Percentiles rank a stretch among this genome's conserved stretches.
These are phyloP conservation scores for Quercus bicolor DNA, from an alignment of 306 rosid genomes.

Conservation along the genomic window DNA sequence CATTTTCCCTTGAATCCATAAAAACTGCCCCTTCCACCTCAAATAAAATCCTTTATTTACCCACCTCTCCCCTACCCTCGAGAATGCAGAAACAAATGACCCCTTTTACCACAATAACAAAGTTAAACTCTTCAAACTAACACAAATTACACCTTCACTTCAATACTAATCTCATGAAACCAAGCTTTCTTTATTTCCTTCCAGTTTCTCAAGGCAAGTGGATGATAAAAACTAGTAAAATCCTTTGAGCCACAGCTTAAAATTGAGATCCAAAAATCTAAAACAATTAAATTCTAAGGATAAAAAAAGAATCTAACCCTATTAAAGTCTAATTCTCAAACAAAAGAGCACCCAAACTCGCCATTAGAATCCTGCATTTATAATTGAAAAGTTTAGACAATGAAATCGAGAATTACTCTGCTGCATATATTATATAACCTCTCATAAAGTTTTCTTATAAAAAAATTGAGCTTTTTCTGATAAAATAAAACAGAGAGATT, in stretches of 20 bases:
- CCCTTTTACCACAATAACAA: not conserved
- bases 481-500: not conserved
- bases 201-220: not conserved
- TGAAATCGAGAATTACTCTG: not conserved
- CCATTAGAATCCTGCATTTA: not conserved
- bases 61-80: not conserved
- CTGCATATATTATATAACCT: not conserved
- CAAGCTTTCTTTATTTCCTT: not conserved
- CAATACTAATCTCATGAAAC: not conserved
- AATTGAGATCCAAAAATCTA: not conserved
- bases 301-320: too few species aligned
- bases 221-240: not conserved
- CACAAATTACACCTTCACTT: not conserved
- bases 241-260: not conserved
- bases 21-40: slow-evolving; percentile 35
- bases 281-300: not conserved
- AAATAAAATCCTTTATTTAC: not conserved
- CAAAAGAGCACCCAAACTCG: not conserved
- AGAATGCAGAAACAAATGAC: not conserved
- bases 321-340: too few species aligned
- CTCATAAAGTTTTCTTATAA: not conserved
- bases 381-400: not conserved
- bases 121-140: not conserved
- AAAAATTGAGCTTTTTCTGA: not conserved
- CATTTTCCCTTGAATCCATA: slow-evolving; percentile 32